Conservation (phyloP, 257 asterid species). For the Nicotiana paniculata region DNA sequence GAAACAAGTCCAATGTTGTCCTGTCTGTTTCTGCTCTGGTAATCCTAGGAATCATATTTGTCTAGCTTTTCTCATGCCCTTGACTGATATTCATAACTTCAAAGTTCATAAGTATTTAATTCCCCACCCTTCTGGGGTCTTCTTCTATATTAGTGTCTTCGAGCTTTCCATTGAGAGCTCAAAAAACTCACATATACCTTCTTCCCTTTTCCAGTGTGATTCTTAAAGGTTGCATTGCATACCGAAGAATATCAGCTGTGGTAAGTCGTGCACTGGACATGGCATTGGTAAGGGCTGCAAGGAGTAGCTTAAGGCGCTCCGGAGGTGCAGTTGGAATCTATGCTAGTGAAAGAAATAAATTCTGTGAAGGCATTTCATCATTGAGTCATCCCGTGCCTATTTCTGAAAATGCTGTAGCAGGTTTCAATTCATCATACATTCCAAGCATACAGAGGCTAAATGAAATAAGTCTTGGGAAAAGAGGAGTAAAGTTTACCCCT, state of each 20-base stretch:
- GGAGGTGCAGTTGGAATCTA: slow-evolving; percentile 31
- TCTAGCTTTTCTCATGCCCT: slow-evolving; percentile 10
- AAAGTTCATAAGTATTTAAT: background rate
- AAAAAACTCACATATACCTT: background rate
- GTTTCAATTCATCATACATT: slow-evolving; percentile 21
- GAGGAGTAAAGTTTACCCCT: slow-evolving; percentile 59
- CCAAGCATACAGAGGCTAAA: slow-evolving; percentile 21
- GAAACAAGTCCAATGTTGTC: background rate
- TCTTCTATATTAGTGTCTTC: background rate
- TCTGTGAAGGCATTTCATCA: slow-evolving; percentile 18
- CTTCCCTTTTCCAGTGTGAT: background rate
- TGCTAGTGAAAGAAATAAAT: slow-evolving; percentile 17
- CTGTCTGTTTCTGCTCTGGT: background rate
- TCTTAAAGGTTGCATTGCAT: background rate
- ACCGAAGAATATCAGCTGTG: slow-evolving; percentile 7
- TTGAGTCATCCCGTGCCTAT: slow-evolving; percentile 16
- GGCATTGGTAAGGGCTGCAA: slow-evolving; percentile 75
- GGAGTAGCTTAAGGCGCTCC: slow-evolving; percentile 47
- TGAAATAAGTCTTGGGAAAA: slow-evolving; percentile 27
- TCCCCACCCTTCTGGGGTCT: background rate
- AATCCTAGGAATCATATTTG: slow-evolving; percentile 13
- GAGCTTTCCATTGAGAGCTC: background rate
- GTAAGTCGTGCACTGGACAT: slow-evolving; percentile 20
- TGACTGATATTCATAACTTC: background rate
- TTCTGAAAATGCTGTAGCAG: slow-evolving; percentile 11